Base-by-base conservation (phyloP, 129 eudicot species). In the Chrysanthemum lavandulifolium region DNA sequence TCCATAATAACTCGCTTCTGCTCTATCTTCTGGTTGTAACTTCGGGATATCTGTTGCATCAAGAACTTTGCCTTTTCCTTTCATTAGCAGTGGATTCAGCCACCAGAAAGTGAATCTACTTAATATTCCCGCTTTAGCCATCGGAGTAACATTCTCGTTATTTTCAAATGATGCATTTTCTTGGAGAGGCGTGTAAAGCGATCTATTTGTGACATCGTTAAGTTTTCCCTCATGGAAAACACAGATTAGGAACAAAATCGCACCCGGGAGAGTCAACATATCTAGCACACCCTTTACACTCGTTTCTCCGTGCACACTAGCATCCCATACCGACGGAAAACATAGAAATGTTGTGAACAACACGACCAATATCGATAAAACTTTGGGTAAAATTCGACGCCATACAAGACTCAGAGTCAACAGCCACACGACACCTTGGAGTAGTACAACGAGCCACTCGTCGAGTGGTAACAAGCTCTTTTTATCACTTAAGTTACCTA, bases 41-140 rank as follows among this genome's bases (percentile, higher is more conserved):
- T 61, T 68, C 13, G 96, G 96, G 50, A 86, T 76, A 64, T 89
- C 96, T 2, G 67, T 69, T n/a, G 78, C 87, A 33, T 81, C 78
- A 10, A 89, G 82, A 68, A 79, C 79, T 73, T 84, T 86, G 62
- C 43, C 53, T 68, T 84, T 86, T 10, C 89, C 96, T 53, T 73
- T 86, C 63, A 64, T 57, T 33, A 86, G 52, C 40, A 89, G n/a
- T 33, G 84, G 73, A 76, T 86, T 89, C 13, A 89, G 68, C 92
- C 96, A 89, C 82, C 84, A 86, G 68, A 89, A 89, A 57, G 87
- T 64, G 73, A 84, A 36, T 67, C 10, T 80, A 55, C 92, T 86
- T 23, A 84, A 16, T 53, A 74, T 4, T 53, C 91, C 87, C 0
- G 96, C 89, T 27, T 61, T 48, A 11, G 79, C 78, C 71, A 80